These are phyloP conservation scores for Symmetrospora coprosmae DNA, from an alignment of 768 basidiomycete species.

Conservation along the genomic window DNA sequence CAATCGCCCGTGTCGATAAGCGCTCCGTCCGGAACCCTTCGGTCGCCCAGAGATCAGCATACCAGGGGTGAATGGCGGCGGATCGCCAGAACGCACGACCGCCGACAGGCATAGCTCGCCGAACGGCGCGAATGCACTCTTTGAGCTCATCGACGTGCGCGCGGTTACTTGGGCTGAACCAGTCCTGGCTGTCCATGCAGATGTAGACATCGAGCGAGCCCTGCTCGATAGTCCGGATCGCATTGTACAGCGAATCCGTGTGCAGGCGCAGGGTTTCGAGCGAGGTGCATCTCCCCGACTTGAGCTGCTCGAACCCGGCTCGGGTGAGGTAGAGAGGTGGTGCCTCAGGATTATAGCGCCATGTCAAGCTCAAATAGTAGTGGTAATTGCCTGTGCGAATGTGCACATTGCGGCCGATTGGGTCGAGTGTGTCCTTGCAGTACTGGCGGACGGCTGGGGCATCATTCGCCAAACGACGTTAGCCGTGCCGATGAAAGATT, in stretches of 20 bases:
- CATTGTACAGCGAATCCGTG: constrained; percentile 54
- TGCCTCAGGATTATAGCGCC: constrained; percentile 48
- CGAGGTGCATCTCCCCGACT: constrained; percentile 41
- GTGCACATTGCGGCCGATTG: constrained; percentile 39
- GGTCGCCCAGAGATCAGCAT: constrained; percentile 28
- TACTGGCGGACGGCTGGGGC: constrained; percentile 37
- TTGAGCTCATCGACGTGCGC: constrained; percentile 26
- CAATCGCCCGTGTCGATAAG: constrained; percentile 38
- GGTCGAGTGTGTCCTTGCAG: constrained; percentile 39
- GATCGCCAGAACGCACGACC: constrained; percentile 55
- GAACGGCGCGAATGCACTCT: constrained; percentile 34
- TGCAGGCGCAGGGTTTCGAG: constrained; percentile 53
- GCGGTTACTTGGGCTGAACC: not conserved
- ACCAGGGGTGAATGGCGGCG: constrained; percentile 34
- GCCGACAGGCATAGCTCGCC: constrained; percentile 46
- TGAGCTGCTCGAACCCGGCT: constrained; percentile 48
- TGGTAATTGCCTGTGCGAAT: constrained; percentile 51
- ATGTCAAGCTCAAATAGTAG: constrained; percentile 44
- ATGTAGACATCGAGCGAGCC: not conserved
- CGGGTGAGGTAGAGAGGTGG: constrained; percentile 52
- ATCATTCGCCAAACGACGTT: not conserved
- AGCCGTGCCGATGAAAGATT: not conserved
- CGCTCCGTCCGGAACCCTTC: constrained; percentile 30
- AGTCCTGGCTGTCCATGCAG: constrained; percentile 33
- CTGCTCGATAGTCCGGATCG: not conserved